Evolutionary conservation across 2,329 filamentous ascomycete genomes (phyloP), one percentile per base, ranked within the genome.

Genomic region (Huntiella abstrusa): DNA sequence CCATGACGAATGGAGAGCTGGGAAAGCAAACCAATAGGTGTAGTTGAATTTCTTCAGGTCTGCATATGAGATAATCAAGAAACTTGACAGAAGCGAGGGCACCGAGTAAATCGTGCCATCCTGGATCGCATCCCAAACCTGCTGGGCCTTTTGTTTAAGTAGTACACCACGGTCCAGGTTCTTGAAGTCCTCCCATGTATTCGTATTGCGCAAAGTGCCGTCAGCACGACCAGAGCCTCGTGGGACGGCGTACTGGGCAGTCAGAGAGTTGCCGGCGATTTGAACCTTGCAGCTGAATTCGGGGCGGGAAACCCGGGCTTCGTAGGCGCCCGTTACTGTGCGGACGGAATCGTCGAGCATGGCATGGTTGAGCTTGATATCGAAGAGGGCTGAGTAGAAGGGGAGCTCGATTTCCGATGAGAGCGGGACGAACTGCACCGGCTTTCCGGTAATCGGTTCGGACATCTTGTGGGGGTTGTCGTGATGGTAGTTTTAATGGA

Each of bases 11-110:
- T 93, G 87, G 39, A 98, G 70, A 12, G 88, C 86, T 1, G 91
- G 91, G 57, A 93, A 98, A 4, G 82, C 88, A 61, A 96, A 96
- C 77, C 92, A 93, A 63, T 96, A 96, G n/a, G 81, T 85, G 59
- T 96, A 95, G 52, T 80, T 84, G 65, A 96, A 96, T 58, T 92
- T 95, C 62, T 98, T 98, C 33, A 98, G 71, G 58, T 98, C 88
- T 51, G 91, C 88, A 59, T 84, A 98, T 12, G 85, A 94, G 40
- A 96, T 75, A 49, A 92, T 77, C 19, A 83, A 73, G 60, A 95
- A 96, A 5, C 84, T 91, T 4, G 85, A 78, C 13, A 98, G 75
- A 2, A 96, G 71, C 4, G 88, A 95, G 2, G 91, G 91, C 43
- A 88, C 83, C 7, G 86, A 91, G 63, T 93, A 96, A 54, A 98